Evolutionary conservation across 2,329 filamentous ascomycete genomes (phyloP), one percentile per base, ranked within the genome.

Genomic region (Nectriaceae sp.): DNA sequence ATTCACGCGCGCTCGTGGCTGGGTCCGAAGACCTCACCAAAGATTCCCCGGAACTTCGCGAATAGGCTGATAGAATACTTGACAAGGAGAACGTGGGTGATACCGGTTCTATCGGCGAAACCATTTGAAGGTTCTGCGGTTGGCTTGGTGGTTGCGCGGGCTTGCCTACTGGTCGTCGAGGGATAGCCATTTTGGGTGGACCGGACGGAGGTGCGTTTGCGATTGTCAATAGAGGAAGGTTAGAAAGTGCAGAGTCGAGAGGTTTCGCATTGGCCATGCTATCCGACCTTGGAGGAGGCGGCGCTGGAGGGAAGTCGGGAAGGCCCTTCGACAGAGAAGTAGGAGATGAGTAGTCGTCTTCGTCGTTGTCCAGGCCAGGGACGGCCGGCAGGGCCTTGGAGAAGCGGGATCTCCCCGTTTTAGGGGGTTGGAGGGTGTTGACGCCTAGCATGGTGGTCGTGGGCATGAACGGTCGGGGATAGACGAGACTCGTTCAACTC

Each of bases 341-440:
- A 21, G 52, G 45, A 29, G 59, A 53, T 20, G 46, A 56, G 50
- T 61, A 51, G 50, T 54, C 52, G 50, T 62, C 61, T 43, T 61
- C 52, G 36, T 47, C 43, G 29, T 56, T 51, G 44, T 59, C 46
- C 44, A 53, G 57, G 44, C 54, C 55, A 44, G 79, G 77, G 60
- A 77, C 75, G 46, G 72, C 69, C 26, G 79, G 80, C 54, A 83
- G 69, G 26, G 78, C 79, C 68, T 83, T 83, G 62, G 79, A 82
- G 67, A 79, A 80, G 64, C 79, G 78, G 57, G 79, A 82, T 46
- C 71, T 69, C 58, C 76, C 76, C 54, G 62, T 65, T 61, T 63
- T 68, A 58, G 61, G 61, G 47, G 55, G 60, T 48, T 60, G 53
- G 44, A 63, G 55, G 48, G 55, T 55, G 46, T 43, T 50, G 50